Base-by-base conservation (phyloP, 805 yeast genomes). In the Tetrapisispora arboricola region DNA sequence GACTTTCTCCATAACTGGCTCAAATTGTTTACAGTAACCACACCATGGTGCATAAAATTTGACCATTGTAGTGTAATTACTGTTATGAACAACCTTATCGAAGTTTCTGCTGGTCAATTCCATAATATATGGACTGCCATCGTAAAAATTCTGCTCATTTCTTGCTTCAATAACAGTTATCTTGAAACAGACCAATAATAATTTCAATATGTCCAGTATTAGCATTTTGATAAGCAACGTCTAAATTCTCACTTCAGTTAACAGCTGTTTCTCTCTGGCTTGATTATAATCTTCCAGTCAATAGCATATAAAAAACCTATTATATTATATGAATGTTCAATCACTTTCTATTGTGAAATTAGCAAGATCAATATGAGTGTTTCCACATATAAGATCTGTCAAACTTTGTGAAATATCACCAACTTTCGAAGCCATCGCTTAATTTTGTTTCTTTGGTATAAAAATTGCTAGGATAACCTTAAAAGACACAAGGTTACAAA, bases 31-130 rank as follows among this genome's bases (percentile, higher is more conserved):
- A 63, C 98, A 90, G 61, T 90, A 86, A 5, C 96, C 96, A 67
- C 98, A 90, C 97, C 97, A 88, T 29, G 96, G 96, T 4, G 97
- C 96, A 61, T 82, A 88, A 61, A 88, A 88, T 65, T 87, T 87
- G 18, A 86, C 87, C 16, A 87, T 64, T 1, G 95, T 63, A 2
- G 94, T 82, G 52, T 85, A 82, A 56, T 86, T 86, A 2, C 94
- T 70, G 18, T 68, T 60, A 32, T 76, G 68, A 3, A 88, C 76
- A 37, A 79, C 81, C 42, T 73, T 72, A 45, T 80, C 76, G 55
- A 87, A 87, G 40, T 67, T 78, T 13, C 66, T 49, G 2, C 78
- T 63, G 18, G 71, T 68, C 31, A 82, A 62, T 50, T 80, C 87
- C 39, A 72, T 62, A 4, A 83, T 72, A 34, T 75, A 48, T 0